Evolutionary conservation across 768 basidiomycete genomes (phyloP), one percentile per base, ranked within the genome.

Genomic region (Boletus rufocinnamomeus): DNA sequence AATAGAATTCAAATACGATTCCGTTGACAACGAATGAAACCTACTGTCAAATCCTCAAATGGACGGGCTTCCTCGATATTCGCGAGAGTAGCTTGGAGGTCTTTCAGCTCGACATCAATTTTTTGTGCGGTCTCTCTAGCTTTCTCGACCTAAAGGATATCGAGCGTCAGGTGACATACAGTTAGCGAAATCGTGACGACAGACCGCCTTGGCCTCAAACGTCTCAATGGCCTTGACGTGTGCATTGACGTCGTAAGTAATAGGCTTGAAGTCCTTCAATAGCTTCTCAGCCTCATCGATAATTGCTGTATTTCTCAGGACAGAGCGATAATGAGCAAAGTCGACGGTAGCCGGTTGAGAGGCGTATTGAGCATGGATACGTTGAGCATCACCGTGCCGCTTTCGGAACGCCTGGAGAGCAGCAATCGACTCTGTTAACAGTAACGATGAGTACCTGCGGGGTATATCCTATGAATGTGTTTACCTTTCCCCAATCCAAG

Each of bases 1-100:
- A 53, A 64, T 19, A 45, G 13, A n/a, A 50, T 23, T 46, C 21
- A 57, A 40, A 54, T 7, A 49, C 25, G 17, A 17, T 48, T 32
- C 38, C 34, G 41, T 53, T 38, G 35, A 43, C 17, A 32, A 41
- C 41, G 14, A 17, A 27, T 38, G 21, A 46, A n/a, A 79, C 90
- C 63, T 62, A 96, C 95, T 37, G 94, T 95, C 64, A 99, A 82
- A 68, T 98, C 92, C 72, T 98, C 95, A 77, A 99, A 97, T 9
- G 96, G 92, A 77, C 97, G 89, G 44, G 95, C 95, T 52, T 95
- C 87, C 80, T 98, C 91, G 61, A 99, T 98, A 83, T 99, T 97
- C 65, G 89, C 87, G 60, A 98, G 88, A 28, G 97, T 98, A 44
- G 84, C 86, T 76, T 94, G 88, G 65, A 99, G 89, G 68, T 93